Conservation (phyloP, 176 grass and related monocot genomes). For the Zea luxurians region DNA sequence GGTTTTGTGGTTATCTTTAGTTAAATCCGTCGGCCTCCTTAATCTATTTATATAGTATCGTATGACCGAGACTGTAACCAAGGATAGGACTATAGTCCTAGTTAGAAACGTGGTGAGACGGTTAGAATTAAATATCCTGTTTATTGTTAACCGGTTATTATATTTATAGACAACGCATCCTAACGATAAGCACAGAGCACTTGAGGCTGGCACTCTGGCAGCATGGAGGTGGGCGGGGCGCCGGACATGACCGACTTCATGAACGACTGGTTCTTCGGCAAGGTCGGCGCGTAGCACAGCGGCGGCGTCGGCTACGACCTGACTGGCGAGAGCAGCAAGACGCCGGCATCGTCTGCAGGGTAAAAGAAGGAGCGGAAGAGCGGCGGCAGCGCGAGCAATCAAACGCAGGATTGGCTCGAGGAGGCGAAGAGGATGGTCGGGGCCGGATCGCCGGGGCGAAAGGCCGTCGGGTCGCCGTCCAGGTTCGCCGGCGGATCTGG, state of each 20-base stretch:
- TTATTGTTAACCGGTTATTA: too few relatives aligned
- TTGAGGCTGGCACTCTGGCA: not conserved
- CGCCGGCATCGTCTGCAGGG: constrained; percentile 2
- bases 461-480: constrained; percentile 41
- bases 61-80: too few relatives aligned
- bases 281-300: constrained; percentile 32
- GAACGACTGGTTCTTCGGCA: constrained; percentile 89
- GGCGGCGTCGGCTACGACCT: constrained; percentile 41
- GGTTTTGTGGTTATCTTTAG: too few relatives aligned
- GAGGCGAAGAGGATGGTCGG: constrained; percentile 62
- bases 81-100: too few relatives aligned
- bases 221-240: constrained; percentile 44
- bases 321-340: constrained; percentile 38
- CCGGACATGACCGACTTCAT: constrained; percentile 71
- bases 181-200: too few relatives aligned
- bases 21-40: too few relatives aligned
- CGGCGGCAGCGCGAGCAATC: constrained; percentile 36
- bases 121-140: too few relatives aligned
- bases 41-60: too few relatives aligned
- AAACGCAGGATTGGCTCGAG: constrained; percentile 69
- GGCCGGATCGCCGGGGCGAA: constrained; percentile 43
- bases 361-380: constrained; percentile 36
- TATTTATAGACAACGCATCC: too few relatives aligned
- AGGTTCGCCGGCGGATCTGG: constrained; percentile 47
- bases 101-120: too few relatives aligned